phyloP scores from a whole-genome alignment of 2,329 filamentous ascomycete species.

The Passalora sequoiae region DNA sequence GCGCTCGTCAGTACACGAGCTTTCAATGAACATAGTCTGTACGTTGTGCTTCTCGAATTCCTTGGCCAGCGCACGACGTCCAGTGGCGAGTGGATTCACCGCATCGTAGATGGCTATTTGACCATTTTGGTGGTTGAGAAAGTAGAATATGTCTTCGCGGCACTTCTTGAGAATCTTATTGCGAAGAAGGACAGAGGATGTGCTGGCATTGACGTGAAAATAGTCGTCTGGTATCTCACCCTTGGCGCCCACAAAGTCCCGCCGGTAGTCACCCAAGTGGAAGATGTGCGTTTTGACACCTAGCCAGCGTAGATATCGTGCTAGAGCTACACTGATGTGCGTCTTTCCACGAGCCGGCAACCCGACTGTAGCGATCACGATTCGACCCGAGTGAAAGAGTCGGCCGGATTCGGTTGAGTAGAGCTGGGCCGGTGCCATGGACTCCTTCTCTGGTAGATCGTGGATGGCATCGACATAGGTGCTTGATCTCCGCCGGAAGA shows the following conservation, averaged over 20 bases:
- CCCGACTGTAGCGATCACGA: conserved; percentile 95
- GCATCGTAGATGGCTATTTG: conserved; percentile 98
- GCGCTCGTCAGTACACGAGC: conserved; percentile 83
- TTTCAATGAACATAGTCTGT: conserved; percentile 93
- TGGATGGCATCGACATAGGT: conserved; percentile 97
- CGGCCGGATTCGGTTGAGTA: conserved; percentile 98
- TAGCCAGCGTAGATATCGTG: conserved; percentile 91
- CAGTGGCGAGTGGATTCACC: conserved; percentile 82
- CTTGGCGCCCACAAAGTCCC: conserved; percentile 78
- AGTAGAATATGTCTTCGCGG: conserved; percentile 92
- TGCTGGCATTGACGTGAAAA: conserved; percentile 92
- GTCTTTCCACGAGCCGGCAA: conserved; percentile 94
- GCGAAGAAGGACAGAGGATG: conserved; percentile 82
- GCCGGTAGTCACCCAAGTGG: conserved; percentile 91
- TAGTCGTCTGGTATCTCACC: conserved; percentile 92
- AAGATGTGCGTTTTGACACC: conserved; percentile 98
- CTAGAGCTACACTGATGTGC: conserved; percentile 93
- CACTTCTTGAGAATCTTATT: conserved; percentile 98
- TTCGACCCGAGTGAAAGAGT: conserved; percentile 93
- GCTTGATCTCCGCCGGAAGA: conserved; percentile 86
- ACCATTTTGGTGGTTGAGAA: conserved; percentile 93
- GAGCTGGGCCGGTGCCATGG: conserved; percentile 89
- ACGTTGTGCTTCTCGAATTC: conserved; percentile 98
- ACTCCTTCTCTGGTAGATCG: conserved; percentile 74
- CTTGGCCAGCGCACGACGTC: conserved; percentile 78